Base-by-base conservation (phyloP, 176 grass and related monocot genomes). In the Oryza rufipogon region DNA sequence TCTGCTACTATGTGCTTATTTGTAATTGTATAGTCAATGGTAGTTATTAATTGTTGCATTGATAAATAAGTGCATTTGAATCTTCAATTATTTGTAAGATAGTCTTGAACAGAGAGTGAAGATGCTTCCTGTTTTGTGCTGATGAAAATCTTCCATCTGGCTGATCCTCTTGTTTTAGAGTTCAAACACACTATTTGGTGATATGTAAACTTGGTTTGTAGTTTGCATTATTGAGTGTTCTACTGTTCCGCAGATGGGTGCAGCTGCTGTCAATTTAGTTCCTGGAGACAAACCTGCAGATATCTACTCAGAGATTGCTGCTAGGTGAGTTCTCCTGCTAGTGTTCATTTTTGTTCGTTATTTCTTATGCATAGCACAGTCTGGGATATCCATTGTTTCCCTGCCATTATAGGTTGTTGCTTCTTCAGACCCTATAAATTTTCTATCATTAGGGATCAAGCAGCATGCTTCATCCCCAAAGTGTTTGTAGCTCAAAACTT, bases 281-380 rank as follows among this genome's bases (percentile, higher is more conserved):
- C 87, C 92, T 44, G 89, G 92, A 86, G 91, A 91, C 32, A 98
- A 93, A 73, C 96, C 96, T 85, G 88, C 89, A 67, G 96, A 98
- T 85, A 94, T 98, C 82, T 98, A 98, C 87, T 95, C 96, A 71
- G 96, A 90, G 83, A 92, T 98, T 88, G 96, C 96, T 78, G 45
- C 81, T 74, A 98, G 96, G 96, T 95, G 64, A 60, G 80, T 71
- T 70, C 52, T 19, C 52, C 7, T 56, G 7, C 52, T 19, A 56
- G 1, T 2, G 4, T 56, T 56, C 17, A 19, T 56, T 54, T 54
- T 54, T 54, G 15, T 16, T 54, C 1, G 0, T 54, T 54, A 17
- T 54, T 54, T 54, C 66, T 76, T 86, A 60, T 85, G 14, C 38
- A 30, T 41, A 65, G 39, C 38, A 25, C 16, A 72, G 28, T 30